Evolutionary conservation across 2,329 filamentous ascomycete genomes (phyloP), one percentile per base, ranked within the genome.

Genomic region (Xylaria sp.): DNA sequence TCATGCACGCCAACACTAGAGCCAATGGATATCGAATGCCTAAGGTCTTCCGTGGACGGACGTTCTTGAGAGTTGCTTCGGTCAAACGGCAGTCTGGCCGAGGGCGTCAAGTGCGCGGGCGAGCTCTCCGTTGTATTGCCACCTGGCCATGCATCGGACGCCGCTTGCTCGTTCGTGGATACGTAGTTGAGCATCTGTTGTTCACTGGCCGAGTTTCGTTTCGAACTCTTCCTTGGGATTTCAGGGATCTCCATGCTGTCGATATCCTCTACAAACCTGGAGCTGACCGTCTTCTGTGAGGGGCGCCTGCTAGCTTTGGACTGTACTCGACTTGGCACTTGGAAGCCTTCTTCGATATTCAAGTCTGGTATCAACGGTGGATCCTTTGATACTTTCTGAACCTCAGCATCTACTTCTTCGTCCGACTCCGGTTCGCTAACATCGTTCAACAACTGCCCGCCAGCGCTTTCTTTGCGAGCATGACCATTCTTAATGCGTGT

Each of bases 171-270:
- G 16, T 62, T 34, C 48, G 68, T 54, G 48, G 65, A 57, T 39
- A 54, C 59, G n/a, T 74, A 42, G 55, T 73, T 74, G 48, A 77
- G 69, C 23, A 74, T 68, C n/a, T 71, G 69, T 23, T 71, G 69
- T 30, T 71, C 72, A 35, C 67, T 69, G 47, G 72, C 75, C 1
- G 83, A 84, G 60, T 80, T 75, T 60, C 87, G 81, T 70, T 85
- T 86, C 0, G 89, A 92, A 70, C 87, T 91, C 74, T 88, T 91
- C 35, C 89, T 81, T 2, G 90, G 89, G 37, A 92, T 81, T 6
- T 81, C 77, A 0, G 85, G 85, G 3, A 79, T 67, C n/a, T 54
- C 72, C 67, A 59, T 68, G 63, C 69, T 58, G n/a, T 68, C 65
- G 49, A 51, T 30, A 44, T 68, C 63, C 55, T 61, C 59, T 62